phyloP scores from a whole-genome alignment of 2,329 filamentous ascomycete genomes.

The Torrubiellomyces zombiae region DNA sequence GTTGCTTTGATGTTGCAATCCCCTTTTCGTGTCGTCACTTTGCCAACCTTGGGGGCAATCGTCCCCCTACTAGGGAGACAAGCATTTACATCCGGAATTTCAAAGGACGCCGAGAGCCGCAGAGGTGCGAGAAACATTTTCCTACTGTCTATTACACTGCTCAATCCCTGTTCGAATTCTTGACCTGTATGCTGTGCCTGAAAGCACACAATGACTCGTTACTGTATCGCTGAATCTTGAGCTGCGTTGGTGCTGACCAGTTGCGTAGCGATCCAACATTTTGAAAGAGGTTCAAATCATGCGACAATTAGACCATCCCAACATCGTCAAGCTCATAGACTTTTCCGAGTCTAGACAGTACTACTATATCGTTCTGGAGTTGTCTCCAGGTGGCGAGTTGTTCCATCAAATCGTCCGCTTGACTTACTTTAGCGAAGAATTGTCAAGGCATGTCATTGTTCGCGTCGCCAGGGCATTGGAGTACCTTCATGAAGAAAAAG shows the following conservation, averaged over 20 bases:
- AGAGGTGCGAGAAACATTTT: constrained; percentile 61
- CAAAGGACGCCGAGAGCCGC: constrained; percentile 88
- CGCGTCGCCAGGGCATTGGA: constrained; percentile 91
- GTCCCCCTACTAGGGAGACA: constrained; percentile 53
- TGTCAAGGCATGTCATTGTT: constrained; percentile 84
- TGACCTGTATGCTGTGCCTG: no score
- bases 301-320: constrained; percentile 90
- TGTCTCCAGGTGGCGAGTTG: constrained; percentile 86
- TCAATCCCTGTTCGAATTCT: constrained; percentile 10
- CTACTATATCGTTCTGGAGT: constrained; percentile 92
- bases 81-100: constrained; percentile 90
- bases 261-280: constrained; percentile 77
- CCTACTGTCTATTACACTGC: constrained; percentile 16
- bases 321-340: constrained; percentile 84
- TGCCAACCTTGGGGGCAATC: constrained; percentile 36
- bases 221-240: background rate
- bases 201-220: no score
- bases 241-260: constrained; percentile 10
- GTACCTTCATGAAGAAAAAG: constrained; percentile 86
- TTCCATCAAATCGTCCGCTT: constrained; percentile 98
- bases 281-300: constrained; percentile 98
- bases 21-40: constrained; percentile 11
- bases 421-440: constrained; percentile 94
- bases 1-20: constrained; percentile 2
- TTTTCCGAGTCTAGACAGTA: constrained; percentile 90